Evolutionary conservation across 371 early-diverging fungal genomes (phyloP).

Genomic region (Umbelopsis sp.): DNA sequence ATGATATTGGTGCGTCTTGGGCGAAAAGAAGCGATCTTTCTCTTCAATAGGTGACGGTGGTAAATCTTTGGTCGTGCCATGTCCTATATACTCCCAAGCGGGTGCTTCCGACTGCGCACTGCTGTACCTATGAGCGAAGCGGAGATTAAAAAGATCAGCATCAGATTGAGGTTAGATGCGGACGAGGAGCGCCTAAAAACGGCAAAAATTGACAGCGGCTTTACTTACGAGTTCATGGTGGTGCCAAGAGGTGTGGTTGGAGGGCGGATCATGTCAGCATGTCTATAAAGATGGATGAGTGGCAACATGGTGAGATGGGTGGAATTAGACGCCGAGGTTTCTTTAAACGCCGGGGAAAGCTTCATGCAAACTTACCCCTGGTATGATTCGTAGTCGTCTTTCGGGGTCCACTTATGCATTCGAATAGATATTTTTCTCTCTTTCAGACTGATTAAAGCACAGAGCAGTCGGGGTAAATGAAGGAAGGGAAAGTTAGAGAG

Average conservation of each 20-base stretch:
- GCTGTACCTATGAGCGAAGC: conserved; percentile 31
- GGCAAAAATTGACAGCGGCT: conserved; percentile 30
- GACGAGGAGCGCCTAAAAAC: conserved; percentile 25
- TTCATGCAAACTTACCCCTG: conserved; percentile 22
- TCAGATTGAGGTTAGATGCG: conserved; percentile 23
- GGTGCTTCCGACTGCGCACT: conserved; percentile 45
- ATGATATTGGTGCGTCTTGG: conserved; percentile 54
- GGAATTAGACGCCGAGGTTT: not conserved
- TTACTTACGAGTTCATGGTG: conserved; percentile 26
- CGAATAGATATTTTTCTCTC: not conserved
- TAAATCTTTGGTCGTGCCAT: conserved; percentile 25
- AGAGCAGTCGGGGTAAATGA: conserved; percentile 18
- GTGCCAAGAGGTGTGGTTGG: conserved; percentile 14
- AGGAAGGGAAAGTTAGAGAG: conserved; percentile 3
- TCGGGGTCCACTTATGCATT: conserved; percentile 15
- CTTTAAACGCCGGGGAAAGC: no score
- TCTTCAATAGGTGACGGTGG: conserved; percentile 28
- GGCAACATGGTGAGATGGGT: not conserved
- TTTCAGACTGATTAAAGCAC: conserved; percentile 22
- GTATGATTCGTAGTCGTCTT: conserved; percentile 21
- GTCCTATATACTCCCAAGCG: conserved; percentile 44
- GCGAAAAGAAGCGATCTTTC: conserved; percentile 48
- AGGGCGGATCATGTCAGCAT: conserved; percentile 27
- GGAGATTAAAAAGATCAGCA: conserved; percentile 30
- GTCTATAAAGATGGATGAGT: conserved; percentile 15